Evolutionary conservation across 805 yeast species (phyloP), one percentile per base, ranked within the genome.

Genomic region (Candida caryicola): DNA sequence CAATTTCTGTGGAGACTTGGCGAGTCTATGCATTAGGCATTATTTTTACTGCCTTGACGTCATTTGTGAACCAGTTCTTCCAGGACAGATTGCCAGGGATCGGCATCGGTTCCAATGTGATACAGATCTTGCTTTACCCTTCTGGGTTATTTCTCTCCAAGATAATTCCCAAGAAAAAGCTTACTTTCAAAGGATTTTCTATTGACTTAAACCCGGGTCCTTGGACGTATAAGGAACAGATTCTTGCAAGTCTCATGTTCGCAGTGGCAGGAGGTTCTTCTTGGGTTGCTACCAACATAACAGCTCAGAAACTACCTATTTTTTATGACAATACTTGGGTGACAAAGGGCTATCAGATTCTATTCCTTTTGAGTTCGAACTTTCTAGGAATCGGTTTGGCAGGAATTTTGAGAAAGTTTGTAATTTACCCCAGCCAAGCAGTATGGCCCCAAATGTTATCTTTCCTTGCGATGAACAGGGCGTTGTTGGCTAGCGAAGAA

Each of bases 1-100:
- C 51, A 4, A 41, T 59, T 33, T 50, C 51, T 8, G 55, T 57
- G 25, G 71, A 71, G 57, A 69, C 74, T 4, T 36, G 65, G 36
- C 54, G 76, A 50, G 52, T 49, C 4, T 50, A 50, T 34, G n/a
- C 48, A 29, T 32, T 46, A n/a, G 54, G 52, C 7, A 38, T 50
- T 4, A 33, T 50, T 27, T 50, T 52, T 52, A 43, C 50, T 1
- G 41, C 36, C 9, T 38, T 50, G 16, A 46, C 48, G 2, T 30
- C 50, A 2, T 43, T 50, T 21, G 23, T 50, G 17, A 47, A 50
- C 32, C 46, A 49, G 31, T 50, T 41, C 42, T 50, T 50, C 15
- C 13, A 29, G 26, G 47, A 47, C 29, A 42, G 54, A 34, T 43
- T 43, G 23, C 54, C 54, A 4, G 9, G 37, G 8, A 50, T 50